Percentiles rank a stretch among this genome's conserved stretches.
These are phyloP conservation scores for Sporobolomyces roseus DNA, from an alignment of 768 basidiomycete genomes.

Conservation along the genomic window DNA sequence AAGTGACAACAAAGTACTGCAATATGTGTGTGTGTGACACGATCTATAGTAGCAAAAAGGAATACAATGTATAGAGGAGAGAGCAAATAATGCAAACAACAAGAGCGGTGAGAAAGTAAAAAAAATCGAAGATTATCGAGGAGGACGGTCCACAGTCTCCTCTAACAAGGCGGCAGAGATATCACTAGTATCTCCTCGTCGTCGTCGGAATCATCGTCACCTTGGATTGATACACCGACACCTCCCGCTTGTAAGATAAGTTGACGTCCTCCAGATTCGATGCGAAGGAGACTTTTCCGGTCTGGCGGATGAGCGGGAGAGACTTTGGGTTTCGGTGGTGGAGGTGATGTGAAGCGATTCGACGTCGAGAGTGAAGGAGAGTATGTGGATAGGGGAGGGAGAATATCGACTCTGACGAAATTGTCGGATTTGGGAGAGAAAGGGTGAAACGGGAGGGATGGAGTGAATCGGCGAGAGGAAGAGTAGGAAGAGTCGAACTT, in stretches of 20 bases:
- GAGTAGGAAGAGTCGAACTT: no score
- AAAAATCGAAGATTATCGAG: no score
- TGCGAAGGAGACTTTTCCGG: background rate
- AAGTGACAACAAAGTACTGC: no score
- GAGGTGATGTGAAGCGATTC: background rate
- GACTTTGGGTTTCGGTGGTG: background rate
- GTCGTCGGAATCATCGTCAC: background rate
- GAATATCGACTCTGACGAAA: background rate
- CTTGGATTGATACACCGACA: background rate
- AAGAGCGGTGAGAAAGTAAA: no score
- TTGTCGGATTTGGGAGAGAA: background rate
- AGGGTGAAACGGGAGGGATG: background rate
- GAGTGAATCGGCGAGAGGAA: slow-evolving; percentile 7
- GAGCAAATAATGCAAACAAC: no score
- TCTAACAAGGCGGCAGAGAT: background rate
- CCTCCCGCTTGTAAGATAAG: background rate
- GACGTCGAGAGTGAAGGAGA: background rate
- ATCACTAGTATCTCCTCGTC: slow-evolving; percentile 7
- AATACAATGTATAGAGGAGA: no score
- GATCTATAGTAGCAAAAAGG: no score
- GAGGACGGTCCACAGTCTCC: no score
- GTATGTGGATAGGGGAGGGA: background rate
- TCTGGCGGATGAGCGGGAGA: background rate
- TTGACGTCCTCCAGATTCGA: slow-evolving; percentile 1
- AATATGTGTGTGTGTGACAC: no score